Evolutionary conservation across 2,329 filamentous ascomycete species (phyloP).

Genomic region (Colletotrichum acutatum): DNA sequence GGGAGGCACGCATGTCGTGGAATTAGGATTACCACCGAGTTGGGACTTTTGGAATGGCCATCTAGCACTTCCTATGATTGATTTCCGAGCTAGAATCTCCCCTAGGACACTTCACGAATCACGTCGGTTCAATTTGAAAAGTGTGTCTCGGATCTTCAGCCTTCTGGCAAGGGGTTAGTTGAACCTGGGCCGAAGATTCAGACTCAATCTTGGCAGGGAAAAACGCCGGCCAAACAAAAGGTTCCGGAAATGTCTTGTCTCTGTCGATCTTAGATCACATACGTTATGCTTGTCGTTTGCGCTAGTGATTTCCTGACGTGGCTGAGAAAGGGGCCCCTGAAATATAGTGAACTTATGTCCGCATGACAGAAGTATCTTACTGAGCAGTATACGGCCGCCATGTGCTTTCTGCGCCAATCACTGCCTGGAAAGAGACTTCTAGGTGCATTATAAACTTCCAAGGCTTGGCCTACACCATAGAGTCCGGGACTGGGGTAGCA

Average conservation of each 20-base stretch:
- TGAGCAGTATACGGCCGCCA: neutral
- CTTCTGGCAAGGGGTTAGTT: neutral
- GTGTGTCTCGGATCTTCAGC: neutral
- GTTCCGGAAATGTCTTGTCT: neutral
- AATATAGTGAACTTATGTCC: neutral
- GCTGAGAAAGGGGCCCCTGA: neutral
- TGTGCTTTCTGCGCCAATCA: neutral
- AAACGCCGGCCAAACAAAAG: neutral
- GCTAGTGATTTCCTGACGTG: neutral
- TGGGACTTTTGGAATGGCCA: neutral
- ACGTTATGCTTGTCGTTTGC: neutral
- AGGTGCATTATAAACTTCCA: too few species aligned
- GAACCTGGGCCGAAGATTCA: neutral
- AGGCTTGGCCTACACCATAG: too few species aligned
- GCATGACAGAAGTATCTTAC: neutral
- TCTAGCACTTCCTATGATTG: neutral
- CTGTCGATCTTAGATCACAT: neutral
- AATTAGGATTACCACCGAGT: neutral
- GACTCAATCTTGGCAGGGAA: neutral
- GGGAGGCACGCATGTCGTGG: neutral
- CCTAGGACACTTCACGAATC: neutral
- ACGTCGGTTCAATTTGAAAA: neutral
- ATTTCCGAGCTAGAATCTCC: neutral
- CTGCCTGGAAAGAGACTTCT: too few species aligned
- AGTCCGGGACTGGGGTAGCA: too few species aligned